These are phyloP conservation scores for Leptosphaerulina australis DNA, from an alignment of 2,329 filamentous ascomycete genomes.

Conservation along the genomic window DNA sequence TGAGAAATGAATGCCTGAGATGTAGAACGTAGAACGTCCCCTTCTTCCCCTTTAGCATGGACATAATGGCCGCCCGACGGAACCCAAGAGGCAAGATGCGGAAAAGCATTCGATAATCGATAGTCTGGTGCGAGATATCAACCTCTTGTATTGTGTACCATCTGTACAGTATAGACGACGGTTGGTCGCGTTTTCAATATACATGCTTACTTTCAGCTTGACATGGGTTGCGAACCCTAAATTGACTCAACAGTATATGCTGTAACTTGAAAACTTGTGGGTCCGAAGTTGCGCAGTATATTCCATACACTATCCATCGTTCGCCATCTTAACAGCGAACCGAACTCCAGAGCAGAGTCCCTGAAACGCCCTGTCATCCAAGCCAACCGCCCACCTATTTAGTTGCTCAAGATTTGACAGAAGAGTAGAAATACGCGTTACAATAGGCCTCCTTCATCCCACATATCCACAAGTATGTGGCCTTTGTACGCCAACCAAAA, in stretches of 20 bases:
- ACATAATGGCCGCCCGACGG: constrained; percentile 25
- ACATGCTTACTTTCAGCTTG: constrained; percentile 32
- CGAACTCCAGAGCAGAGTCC: constrained; percentile 9
- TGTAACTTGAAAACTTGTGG: constrained; percentile 6
- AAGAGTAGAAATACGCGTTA: constrained; percentile 31
- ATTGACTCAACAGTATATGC: background rate
- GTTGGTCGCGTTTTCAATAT: constrained; percentile 45
- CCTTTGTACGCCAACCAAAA: constrained; percentile 2
- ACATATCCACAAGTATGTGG: background rate
- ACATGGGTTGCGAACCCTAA: constrained; percentile 18
- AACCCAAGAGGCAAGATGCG: constrained; percentile 21
- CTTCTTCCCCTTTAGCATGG: constrained; percentile 35
- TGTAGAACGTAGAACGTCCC: constrained; percentile 12
- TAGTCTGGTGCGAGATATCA: constrained; percentile 32
- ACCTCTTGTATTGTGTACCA: constrained; percentile 49
- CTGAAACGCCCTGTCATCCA: constrained; percentile 13
- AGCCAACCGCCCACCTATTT: constrained; percentile 4
- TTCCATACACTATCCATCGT: constrained; percentile 11
- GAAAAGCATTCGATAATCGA: constrained; percentile 26
- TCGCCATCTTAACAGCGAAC: constrained; percentile 1
- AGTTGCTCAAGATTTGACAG: constrained; percentile 13
- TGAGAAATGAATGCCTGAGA: constrained; percentile 35
- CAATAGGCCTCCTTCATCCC: constrained; percentile 15
- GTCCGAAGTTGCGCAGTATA: constrained; percentile 1
- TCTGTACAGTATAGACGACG: constrained; percentile 52